Percentiles rank a stretch among this genome's conserved stretches.
Evolutionary conservation across 306 rosid genomes (phyloP).

Genomic region (Castanopsis chinensis): DNA sequence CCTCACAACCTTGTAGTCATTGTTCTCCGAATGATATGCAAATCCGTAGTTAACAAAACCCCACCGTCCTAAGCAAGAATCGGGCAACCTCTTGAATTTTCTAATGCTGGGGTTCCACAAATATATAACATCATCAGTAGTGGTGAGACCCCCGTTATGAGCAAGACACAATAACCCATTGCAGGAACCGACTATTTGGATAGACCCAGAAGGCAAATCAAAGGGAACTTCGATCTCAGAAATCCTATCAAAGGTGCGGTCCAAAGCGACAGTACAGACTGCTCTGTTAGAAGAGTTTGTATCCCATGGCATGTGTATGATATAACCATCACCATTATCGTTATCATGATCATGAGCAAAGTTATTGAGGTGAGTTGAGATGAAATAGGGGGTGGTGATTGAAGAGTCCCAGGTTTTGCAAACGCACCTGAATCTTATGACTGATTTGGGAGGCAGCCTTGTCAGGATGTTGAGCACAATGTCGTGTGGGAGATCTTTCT

Average conservation of each 20-base stretch:
- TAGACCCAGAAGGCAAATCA: background rate
- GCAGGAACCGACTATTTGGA: background rate
- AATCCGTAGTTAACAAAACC: too few relatives aligned
- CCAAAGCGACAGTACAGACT: too few relatives aligned
- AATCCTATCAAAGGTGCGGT: background rate
- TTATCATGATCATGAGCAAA: too few relatives aligned
- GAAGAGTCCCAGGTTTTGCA: background rate
- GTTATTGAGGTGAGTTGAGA: background rate
- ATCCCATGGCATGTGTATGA: too few relatives aligned
- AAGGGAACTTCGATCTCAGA: background rate
- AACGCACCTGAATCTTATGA: background rate
- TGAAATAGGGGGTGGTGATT: background rate
- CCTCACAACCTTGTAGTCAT: background rate
- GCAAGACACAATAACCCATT: background rate
- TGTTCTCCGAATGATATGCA: background rate
- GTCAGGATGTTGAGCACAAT: background rate
- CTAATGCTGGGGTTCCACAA: background rate
- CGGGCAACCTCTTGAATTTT: background rate
- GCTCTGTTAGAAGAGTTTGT: too few relatives aligned
- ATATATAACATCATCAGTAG: too few relatives aligned
- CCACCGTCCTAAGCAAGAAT: background rate
- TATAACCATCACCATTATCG: too few relatives aligned
- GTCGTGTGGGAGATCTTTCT: background rate
- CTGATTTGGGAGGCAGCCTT: background rate
- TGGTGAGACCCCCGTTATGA: too few relatives aligned